Base-by-base conservation (phyloP, 768 basidiomycete genomes). In the Cantharellus anzutake region DNA sequence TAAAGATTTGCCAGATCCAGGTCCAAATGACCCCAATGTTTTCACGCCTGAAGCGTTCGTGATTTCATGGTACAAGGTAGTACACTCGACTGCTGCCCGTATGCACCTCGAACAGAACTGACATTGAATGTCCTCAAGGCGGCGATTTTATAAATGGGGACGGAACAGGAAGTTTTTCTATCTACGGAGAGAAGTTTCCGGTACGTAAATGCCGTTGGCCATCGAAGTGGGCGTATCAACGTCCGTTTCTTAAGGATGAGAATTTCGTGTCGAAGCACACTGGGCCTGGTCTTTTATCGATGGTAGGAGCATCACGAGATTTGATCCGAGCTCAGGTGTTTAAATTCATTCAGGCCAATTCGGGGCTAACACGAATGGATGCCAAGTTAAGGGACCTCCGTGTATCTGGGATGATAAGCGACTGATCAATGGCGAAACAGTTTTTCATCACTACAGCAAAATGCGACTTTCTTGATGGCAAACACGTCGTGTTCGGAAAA, bases 381-480 rank as follows among this genome's bases (percentile, higher is more conserved):
- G 89, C 70, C 91, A 90, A 71, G 80, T 80, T 61, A 41, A 72
- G 65, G 40, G n/a, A 5, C 20, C 20, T 29, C 20, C 20, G 20
- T 29, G 20, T 29, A 29, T 29, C n/a, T 5, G n/a, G 50, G 14
- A 60, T 35, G 14, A n/a, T n/a, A 29, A 57, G n/a, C 5, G 4
- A 5, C 14, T 20, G 29, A 4, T 58, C 34, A 56, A 16, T 40
- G 3, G 11, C 59, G 41, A 2, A 48, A 16, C 68, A 94, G 80
- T 99, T 98, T 75, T 99, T 99, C 76, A 83, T 99, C 68, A 99
- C 96, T 0, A 92, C 89, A 1, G 88, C 82, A 4, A 85, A 87
- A 65, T 94, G 93, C 63, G 89, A 93, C 63, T 98, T 98, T 71
- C 79, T 99, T 51, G 93, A 99, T 68, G 88, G 82, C 64, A 90